Percentiles rank a stretch among this genome's conserved stretches.
These are phyloP conservation scores for Candida suzukii DNA, from an alignment of 805 yeast species.

Conservation along the genomic window DNA sequence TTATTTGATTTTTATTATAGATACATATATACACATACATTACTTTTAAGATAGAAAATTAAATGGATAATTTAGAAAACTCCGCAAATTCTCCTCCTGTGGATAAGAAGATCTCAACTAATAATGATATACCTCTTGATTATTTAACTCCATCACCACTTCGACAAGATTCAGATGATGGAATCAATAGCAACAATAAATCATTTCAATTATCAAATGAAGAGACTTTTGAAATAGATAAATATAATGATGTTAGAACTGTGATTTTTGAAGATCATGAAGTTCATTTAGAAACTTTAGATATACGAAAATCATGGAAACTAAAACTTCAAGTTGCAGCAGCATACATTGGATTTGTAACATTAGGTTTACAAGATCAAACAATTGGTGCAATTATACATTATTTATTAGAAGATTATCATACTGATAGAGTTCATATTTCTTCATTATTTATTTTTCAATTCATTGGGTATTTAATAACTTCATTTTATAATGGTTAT, in stretches of 20 bases:
- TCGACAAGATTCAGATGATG: neutral
- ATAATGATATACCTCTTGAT: neutral
- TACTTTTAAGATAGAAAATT: neutral
- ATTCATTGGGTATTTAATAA: conserved; percentile 45
- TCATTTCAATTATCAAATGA: neutral
- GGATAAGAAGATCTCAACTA: too few relatives aligned
- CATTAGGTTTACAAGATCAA: conserved; percentile 55
- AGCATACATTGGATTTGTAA: conserved; percentile 31
- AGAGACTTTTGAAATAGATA: neutral
- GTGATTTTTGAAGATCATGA: conserved; percentile 12
- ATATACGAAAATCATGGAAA: conserved; percentile 29
- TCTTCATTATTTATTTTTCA: conserved; percentile 46
- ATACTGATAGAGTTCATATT: conserved; percentile 38
- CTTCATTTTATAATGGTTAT: conserved; percentile 42
- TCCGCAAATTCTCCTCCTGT: too few relatives aligned
- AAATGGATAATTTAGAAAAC: neutral
- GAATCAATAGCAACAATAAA: neutral
- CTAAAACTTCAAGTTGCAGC: conserved; percentile 38
- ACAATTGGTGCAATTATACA: conserved; percentile 56
- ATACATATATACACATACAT: too few relatives aligned
- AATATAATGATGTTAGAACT: neutral
- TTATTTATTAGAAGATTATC: conserved; percentile 37
- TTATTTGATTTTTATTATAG: too few relatives aligned
- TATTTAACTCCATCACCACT: neutral
- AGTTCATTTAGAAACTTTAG: conserved; percentile 29